phyloP scores from a whole-genome alignment of 2,329 filamentous ascomycete species.

The Colletotrichum cuscutae region DNA sequence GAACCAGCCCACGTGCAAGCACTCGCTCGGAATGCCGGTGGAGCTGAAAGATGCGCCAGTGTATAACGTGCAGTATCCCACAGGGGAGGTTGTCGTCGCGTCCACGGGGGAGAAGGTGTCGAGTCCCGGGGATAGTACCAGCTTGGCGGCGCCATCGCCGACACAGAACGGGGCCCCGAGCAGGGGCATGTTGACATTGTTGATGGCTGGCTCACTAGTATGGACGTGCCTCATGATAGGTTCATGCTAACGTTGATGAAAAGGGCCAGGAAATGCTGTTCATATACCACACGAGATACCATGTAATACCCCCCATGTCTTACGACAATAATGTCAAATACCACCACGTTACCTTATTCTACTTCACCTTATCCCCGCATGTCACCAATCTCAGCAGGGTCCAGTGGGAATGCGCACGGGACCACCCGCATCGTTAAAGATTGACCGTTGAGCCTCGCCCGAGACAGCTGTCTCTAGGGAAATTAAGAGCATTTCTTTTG shows the following conservation, averaged over 20 bases:
- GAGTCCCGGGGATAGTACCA: conserved; percentile 5
- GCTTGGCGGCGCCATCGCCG: conserved; percentile 15
- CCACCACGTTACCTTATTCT: not conserved
- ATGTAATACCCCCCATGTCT: conserved; percentile 18
- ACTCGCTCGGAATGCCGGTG: conserved; percentile 51
- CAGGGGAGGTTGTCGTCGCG: conserved; percentile 53
- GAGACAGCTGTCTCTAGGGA: not conserved
- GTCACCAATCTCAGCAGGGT: not conserved
- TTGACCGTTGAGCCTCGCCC: not conserved
- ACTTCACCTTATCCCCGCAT: not conserved
- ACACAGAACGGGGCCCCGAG: conserved; percentile 17
- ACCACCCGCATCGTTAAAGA: not conserved
- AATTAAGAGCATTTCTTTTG: not conserved
- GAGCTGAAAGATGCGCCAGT: conserved; percentile 51
- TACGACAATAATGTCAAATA: conserved; percentile 31
- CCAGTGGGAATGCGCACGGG: not conserved
- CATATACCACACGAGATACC: conserved; percentile 29
- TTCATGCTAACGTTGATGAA: conserved; percentile 9
- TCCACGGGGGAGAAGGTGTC: conserved; percentile 29
- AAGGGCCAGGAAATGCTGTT: not conserved
- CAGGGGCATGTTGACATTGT: not conserved
- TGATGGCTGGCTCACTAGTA: conserved; percentile 12
- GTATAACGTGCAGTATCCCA: conserved; percentile 59
- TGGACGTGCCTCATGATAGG: conserved; percentile 15
- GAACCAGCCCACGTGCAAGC: conserved; percentile 57